These are phyloP conservation scores for Akanthomyces lecanii DNA, from an alignment of 2,329 filamentous ascomycete species.

Conservation along the genomic window DNA sequence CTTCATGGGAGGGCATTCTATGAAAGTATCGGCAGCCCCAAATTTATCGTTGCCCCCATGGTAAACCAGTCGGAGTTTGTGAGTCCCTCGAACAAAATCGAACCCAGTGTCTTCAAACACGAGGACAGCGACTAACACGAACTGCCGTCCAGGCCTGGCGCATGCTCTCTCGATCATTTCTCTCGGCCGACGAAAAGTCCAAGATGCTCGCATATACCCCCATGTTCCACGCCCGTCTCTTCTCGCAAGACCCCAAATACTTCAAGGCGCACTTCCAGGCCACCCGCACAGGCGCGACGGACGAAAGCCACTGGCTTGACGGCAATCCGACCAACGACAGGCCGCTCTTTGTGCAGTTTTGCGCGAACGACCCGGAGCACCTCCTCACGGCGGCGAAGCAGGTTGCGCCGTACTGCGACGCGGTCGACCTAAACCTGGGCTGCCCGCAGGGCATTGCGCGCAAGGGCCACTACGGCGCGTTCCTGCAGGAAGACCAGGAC, in stretches of 20 bases:
- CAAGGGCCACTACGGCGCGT: conserved; percentile 88
- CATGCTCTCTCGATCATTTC: conserved; percentile 89
- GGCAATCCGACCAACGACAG: conserved; percentile 81
- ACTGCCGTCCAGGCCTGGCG: conserved; percentile 72
- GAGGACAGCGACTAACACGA: background rate
- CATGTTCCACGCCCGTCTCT: conserved; percentile 93
- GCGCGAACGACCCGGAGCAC: conserved; percentile 79
- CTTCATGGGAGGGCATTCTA: conserved; percentile 87
- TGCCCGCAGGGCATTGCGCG: conserved; percentile 94
- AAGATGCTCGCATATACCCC: conserved; percentile 84
- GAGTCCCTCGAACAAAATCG: conserved; percentile 32
- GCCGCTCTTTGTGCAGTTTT: conserved; percentile 94
- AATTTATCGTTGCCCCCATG: conserved; percentile 91
- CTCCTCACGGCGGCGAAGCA: conserved; percentile 73
- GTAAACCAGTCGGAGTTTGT: conserved; percentile 98
- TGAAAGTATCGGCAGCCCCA: conserved; percentile 88
- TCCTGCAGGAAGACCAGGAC: conserved; percentile 87
- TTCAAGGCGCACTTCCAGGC: conserved; percentile 79
- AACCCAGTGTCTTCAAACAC: background rate
- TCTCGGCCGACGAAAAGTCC: conserved; percentile 60
- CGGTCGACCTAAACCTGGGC: conserved; percentile 90
- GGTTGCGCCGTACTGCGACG: conserved; percentile 85
- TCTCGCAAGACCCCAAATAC: conserved; percentile 71
- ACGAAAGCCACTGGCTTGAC: conserved; percentile 61
- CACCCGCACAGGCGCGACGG: conserved; percentile 30